These are phyloP conservation scores for Amanita pallidorosea DNA, from an alignment of 768 basidiomycete species.

Conservation along the genomic window DNA sequence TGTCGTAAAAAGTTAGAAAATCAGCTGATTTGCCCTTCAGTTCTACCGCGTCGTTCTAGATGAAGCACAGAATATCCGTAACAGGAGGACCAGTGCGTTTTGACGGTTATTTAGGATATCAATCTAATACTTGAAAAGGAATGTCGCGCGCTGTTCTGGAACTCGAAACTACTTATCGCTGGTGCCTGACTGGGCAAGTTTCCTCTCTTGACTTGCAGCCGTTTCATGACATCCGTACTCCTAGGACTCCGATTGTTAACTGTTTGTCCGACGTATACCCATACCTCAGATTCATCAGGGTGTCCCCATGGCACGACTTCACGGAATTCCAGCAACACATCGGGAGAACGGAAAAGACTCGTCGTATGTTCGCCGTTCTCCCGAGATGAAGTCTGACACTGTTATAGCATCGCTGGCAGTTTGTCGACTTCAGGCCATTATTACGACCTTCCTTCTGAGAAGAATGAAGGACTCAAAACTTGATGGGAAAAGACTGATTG, in stretches of 20 bases:
- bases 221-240: not conserved
- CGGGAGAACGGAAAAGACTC: constrained; percentile 33
- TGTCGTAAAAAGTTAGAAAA: not conserved
- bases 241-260: constrained; percentile 57
- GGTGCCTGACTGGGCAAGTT: constrained; percentile 55
- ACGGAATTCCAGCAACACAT: constrained; percentile 27
- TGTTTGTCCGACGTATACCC: constrained; percentile 43
- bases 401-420: constrained; percentile 38
- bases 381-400: not conserved
- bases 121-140: constrained; percentile 18
- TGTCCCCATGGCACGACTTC: constrained; percentile 40
- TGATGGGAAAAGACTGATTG: constrained; percentile 59
- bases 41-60: constrained; percentile 45
- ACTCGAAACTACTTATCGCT: constrained; percentile 42
- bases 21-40: constrained; percentile 13
- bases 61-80: constrained; percentile 45
- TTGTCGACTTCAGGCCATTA: constrained; percentile 46
- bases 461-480: constrained; percentile 54
- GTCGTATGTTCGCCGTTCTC: constrained; percentile 25
- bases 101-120: not conserved
- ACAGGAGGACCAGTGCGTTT: constrained; percentile 35
- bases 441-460: constrained; percentile 41
- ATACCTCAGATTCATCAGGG: constrained; percentile 29
- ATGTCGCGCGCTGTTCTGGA: constrained; percentile 44
- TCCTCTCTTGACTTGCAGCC: not conserved